Evolutionary conservation across 192 early-diverging fungal species (phyloP), one percentile per base, ranked within the genome.

Genomic region (Coemansia sp.): DNA sequence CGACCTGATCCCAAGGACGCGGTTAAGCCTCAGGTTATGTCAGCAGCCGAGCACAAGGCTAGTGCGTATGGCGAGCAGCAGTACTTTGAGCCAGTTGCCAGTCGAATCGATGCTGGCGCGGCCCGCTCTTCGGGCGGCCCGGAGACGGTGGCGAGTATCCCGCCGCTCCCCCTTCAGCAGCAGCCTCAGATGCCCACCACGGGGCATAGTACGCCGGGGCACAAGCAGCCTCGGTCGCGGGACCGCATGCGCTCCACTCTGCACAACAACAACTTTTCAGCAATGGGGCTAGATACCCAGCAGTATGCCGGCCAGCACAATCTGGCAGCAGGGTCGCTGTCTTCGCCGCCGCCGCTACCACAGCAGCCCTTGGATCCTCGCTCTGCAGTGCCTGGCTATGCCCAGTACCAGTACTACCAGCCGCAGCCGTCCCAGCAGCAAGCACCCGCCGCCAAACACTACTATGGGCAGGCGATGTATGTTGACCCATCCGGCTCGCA

Each of bases 201-300:
- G 20, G 75, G 75, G 0, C 40, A 43, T 14, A 40, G 48, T 13
- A 37, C 60, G 10, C 73, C 78, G 16, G 78, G 78, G 2, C 65
- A 80, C 53, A 80, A 80, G 66, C 78, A 74, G 57, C 78, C 78
- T 23, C 65, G 78, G 35, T 80, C 78, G 26, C 48, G 78, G 48
- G 78, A 80, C 53, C 78, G 78, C 8, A 74, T 80, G 78, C 78
- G 78, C 37, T 80, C 78, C 21, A 80, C 78, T 2, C 68, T 80
- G 59, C 73, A 80, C 53, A 66, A 80, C 42, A 73, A 75, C 60
- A 62, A 21, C 59, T 63, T 75, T 42, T 26, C 78, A n/a, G 43
- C 66, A 23, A n/a, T 63, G 39, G 59, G 40, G 9, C 8, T 56
- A 20, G 50, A 73, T 28, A 55, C 28, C 28, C 28, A 50, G 59